Base-by-base conservation (phyloP, 345 rosid genomes). In the Kernera saxatilis region DNA sequence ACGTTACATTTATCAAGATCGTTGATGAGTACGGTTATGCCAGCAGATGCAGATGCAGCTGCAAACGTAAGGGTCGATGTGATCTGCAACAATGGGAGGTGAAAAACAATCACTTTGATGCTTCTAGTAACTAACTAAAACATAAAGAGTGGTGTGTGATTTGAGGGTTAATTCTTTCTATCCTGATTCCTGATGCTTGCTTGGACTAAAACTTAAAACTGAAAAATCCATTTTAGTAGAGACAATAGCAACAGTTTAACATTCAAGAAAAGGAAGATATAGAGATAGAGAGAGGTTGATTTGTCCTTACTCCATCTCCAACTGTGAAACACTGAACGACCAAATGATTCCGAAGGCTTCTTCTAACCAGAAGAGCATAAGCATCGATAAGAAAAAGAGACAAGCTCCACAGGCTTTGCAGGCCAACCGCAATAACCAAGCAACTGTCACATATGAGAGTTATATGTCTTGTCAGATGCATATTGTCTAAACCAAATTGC, bases 351-450 rank as follows among this genome's bases (percentile, higher is more conserved):
- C 76, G 77, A 35, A 92, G 82, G 75, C 89, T 85, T 65, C 96
- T 72, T 80, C 67, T 82, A 66, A 89, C 98, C 67, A 84, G 23
- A 36, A 92, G 79, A 17, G 96, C 89, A 78, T 86, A 86, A 52
- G 78, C 55, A 71, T 92, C 91, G 5, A 86, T 64, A 23, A 88
- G 19, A 8, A 89, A 86, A 36, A 92, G 80, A 32, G 81, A 84
- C 48, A 89, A 67, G 79, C 94, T 89, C 98, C 96, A 92, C 67
- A 88, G 40, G 66, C 84, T 76, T 81, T 92, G 98, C 71, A 89
- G 54, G 64, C 89, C 67, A 68, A 82, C 82, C 54, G 98, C 92
- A 32, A 86, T 75, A 49, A 89, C 91, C 7, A 89, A 83, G 79
- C 84, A 85, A 67, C 94, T 89, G 86, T 82, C 44, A 33, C 43